Conservation (phyloP, 805 yeast genomes). For the Kuraishia piskuri region DNA sequence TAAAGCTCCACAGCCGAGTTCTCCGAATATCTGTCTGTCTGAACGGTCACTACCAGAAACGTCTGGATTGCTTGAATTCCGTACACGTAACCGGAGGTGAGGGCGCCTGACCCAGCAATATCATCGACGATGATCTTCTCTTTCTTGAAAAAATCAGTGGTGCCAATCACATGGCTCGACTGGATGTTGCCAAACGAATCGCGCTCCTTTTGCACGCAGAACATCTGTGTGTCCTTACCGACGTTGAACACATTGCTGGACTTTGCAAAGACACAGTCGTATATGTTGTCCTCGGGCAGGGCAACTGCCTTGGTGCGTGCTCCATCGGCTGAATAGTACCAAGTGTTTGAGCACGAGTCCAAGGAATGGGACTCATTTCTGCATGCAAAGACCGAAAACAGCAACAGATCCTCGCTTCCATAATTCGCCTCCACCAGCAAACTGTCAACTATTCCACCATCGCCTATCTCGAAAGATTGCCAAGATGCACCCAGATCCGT, state of each 20-base stretch:
- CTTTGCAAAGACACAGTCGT: slow-evolving; percentile 36
- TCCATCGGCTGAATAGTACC: slow-evolving; percentile 37
- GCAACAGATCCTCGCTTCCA: slow-evolving; percentile 23
- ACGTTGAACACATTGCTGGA: slow-evolving; percentile 33
- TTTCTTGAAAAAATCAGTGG: slow-evolving; percentile 37
- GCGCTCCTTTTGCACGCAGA: slow-evolving; percentile 24
- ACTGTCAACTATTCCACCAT: slow-evolving; percentile 15
- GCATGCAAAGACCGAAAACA: slow-evolving; percentile 29
- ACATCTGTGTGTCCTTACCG: slow-evolving; percentile 19
- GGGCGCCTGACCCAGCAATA: slow-evolving; percentile 2
- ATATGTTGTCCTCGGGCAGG: slow-evolving; percentile 19
- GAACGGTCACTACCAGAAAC: slow-evolving; percentile 31
- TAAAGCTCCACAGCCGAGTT: slow-evolving; percentile 30
- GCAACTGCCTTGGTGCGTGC: slow-evolving; percentile 30
- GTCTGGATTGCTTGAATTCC: slow-evolving; percentile 29
- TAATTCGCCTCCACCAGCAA: slow-evolving; percentile 28
- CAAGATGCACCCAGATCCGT: slow-evolving; percentile 33
- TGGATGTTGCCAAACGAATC: slow-evolving; percentile 34
- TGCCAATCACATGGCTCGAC: slow-evolving; percentile 24
- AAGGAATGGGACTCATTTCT: slow-evolving; percentile 22
- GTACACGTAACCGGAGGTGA: background rate
- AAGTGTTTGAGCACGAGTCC: slow-evolving; percentile 25
- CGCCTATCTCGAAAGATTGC: slow-evolving; percentile 25
- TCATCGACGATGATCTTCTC: slow-evolving; percentile 33
- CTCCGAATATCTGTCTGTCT: slow-evolving; percentile 31